phyloP scores from a whole-genome alignment of 345 rosid species.

The Dipteronia dyeriana region DNA sequence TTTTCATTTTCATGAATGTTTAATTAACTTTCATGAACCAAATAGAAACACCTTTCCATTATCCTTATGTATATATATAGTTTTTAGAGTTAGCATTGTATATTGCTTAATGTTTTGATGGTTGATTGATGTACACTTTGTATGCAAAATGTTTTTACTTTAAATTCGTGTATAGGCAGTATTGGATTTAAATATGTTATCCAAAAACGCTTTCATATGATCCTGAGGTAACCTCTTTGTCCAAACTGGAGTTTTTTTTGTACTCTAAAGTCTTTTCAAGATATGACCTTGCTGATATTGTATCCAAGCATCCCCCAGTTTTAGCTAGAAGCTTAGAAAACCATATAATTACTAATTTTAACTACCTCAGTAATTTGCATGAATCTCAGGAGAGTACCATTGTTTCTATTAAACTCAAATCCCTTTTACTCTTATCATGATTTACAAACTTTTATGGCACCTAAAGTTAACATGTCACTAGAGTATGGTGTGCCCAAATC shows the following conservation, averaged over 20 bases:
- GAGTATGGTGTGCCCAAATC: constrained; percentile 21
- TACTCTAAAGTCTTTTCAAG: constrained; percentile 16
- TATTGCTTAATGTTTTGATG: neutral
- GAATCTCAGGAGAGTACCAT: too few relatives aligned
- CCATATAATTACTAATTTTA: too few relatives aligned
- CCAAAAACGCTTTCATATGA: too few relatives aligned
- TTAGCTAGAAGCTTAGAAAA: too few relatives aligned
- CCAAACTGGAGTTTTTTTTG: constrained; percentile 19
- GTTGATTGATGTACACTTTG: neutral
- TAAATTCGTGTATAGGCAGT: neutral
- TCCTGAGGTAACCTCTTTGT: neutral
- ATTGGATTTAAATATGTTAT: neutral
- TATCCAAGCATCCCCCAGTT: neutral
- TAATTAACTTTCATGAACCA: too few relatives aligned
- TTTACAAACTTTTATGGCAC: too few relatives aligned
- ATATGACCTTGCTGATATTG: neutral
- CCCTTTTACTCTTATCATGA: too few relatives aligned
- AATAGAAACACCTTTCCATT: neutral
- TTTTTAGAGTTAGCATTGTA: too few relatives aligned
- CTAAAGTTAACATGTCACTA: neutral
- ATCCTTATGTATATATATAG: too few relatives aligned
- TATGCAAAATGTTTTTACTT: neutral
- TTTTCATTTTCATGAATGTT: neutral
- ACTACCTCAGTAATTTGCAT: too few relatives aligned
- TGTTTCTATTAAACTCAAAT: too few relatives aligned